Conservation (phyloP, 139 green algal species). For the Nannochloris sp. region DNA sequence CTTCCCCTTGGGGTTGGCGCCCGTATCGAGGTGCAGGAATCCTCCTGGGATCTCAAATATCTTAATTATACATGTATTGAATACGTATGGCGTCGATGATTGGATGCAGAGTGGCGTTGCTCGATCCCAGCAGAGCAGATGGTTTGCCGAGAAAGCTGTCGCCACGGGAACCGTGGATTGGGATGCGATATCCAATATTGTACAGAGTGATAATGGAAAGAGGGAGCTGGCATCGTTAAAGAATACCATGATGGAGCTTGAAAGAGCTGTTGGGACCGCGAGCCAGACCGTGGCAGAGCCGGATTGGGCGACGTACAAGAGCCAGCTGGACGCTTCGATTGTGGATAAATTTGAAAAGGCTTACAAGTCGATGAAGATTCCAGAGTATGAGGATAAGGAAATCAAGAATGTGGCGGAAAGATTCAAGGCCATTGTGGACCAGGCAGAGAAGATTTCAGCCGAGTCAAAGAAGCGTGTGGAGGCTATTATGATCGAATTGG, state of each 20-base stretch:
- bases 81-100: too few relatives aligned
- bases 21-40: too few relatives aligned
- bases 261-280: conserved; percentile 6
- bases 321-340: conserved; percentile 23
- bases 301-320: conserved; percentile 21
- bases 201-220: conserved; percentile 35
- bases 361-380: conserved; percentile 30
- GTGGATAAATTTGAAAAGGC: conserved; percentile 27
- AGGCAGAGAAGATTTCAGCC: conserved; percentile 23
- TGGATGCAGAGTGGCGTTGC: background rate
- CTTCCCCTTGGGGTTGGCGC: too few relatives aligned
- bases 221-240: conserved; percentile 28
- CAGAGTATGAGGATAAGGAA: conserved; percentile 22
- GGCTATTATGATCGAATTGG: conserved; percentile 15
- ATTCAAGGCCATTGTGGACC: conserved; percentile 16
- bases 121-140: conserved; percentile 1
- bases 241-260: conserved; percentile 25
- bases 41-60: too few relatives aligned
- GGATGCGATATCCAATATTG: conserved; percentile 23
- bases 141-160: conserved; percentile 33
- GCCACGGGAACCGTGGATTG: conserved; percentile 22
- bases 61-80: too few relatives aligned
- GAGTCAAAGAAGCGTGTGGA: conserved; percentile 4
- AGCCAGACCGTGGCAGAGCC: background rate
- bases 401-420: conserved; percentile 7